Evolutionary conservation across 371 early-diverging fungal genomes (phyloP), one percentile per base, ranked within the genome.

Genomic region (Mucor lusitanicus): DNA sequence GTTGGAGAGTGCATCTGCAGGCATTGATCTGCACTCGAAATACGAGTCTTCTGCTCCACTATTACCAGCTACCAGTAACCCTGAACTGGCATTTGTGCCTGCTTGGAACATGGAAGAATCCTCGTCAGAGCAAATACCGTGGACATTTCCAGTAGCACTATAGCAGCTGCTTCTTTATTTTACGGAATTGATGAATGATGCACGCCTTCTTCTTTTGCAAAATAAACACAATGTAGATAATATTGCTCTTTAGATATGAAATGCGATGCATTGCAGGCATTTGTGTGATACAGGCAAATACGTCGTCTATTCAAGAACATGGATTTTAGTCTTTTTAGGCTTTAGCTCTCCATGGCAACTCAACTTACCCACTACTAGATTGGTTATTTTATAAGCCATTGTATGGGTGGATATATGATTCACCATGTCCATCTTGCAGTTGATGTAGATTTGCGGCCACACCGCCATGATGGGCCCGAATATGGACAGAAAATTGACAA

Each of bases 391-490:
- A 86, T 97, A 97, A 89, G 93, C 93, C 71, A 96, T 87, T 1
- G 95, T 94, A 67, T 89, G 90, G 91, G 93, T 92, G 3, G 95
- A 95, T 95, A 96, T 95, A 72, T 97, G 95, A 0, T 53, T 54
- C 55, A 65, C 91, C 60, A 90, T 91, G 85, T 96, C 94, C 63
- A 96, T 85, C 70, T 92, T 92, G 71, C 90, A 91, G 80, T 97
- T 97, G 85, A 97, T 95, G 73, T 94, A 95, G 58, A 97, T 74
- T 76, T 96, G 96, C 7, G 97, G 97, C 0, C 92, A 88, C 95
- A 96, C 94, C 62, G 90, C 90, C 66, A 96, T 92, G 69, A 96
- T 96, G 1, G 53, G 53, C 23, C 96, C 95, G 82, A 93, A 91
- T 55, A 90, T 85, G 75, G 90, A 92, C 6, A 92, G 90, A 61